Evolutionary conservation across 441 rosid genomes (phyloP).

Genomic region (Mallotus japonicus): DNA sequence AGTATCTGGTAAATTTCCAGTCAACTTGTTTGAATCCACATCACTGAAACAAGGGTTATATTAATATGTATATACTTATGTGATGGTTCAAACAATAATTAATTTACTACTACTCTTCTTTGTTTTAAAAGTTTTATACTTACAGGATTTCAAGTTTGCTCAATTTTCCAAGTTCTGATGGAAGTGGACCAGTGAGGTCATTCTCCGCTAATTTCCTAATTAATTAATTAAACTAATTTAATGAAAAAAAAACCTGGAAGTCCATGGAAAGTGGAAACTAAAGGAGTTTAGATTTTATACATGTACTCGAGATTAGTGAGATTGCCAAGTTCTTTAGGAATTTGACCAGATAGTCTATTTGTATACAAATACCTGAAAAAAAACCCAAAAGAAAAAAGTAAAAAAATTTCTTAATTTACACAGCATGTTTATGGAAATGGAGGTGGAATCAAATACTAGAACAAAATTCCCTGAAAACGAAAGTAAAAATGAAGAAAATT

Average conservation of each 20-base stretch:
- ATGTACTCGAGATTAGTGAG: background rate
- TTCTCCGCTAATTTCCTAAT: conserved; percentile 6
- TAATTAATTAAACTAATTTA: background rate
- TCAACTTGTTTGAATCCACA: conserved; percentile 20
- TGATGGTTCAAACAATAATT: too few species aligned
- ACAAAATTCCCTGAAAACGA: background rate
- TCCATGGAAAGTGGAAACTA: background rate
- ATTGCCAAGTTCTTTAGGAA: conserved; percentile 18
- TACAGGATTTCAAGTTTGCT: background rate
- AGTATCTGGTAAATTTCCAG: conserved; percentile 10
- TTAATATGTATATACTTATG: too few species aligned
- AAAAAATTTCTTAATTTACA: background rate
- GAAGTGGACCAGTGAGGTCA: conserved; percentile 11
- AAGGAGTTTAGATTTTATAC: conserved; percentile 5
- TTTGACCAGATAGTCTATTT: conserved; percentile 18
- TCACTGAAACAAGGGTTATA: background rate
- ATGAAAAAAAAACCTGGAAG: too few species aligned
- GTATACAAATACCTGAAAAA: background rate
- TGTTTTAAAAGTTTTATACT: background rate
- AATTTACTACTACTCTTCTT: too few species aligned
- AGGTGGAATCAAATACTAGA: too few species aligned
- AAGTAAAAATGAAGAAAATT: too few species aligned
- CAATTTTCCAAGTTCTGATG: conserved; percentile 12
- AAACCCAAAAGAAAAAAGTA: too few species aligned
- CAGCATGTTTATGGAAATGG: background rate